Evolutionary conservation across 129 eudicot species (phyloP), one percentile per base, ranked within the genome.

Genomic region (Smallanthus sonchifolius): DNA sequence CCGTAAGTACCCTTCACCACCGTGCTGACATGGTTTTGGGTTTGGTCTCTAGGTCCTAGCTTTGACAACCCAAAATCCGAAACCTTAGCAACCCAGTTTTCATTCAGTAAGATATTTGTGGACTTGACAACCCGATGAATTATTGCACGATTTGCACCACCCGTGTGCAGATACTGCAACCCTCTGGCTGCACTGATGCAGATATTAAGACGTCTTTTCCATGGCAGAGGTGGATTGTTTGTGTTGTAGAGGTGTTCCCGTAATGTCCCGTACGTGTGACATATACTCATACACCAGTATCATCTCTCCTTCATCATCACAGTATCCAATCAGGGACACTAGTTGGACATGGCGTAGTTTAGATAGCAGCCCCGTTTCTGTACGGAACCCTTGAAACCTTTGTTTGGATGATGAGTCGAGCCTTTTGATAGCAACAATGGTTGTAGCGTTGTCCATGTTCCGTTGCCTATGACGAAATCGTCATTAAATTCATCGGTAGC

Each of bases 51-150:
- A 1, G 35, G 73, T n/a, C 89, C 87, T 2, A 84, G 79, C 49
- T 84, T 89, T 13, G 91, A 86, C 6, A 88, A 83, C 24, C 95
- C 95, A 17, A 88, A 88, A 80, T 88, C 95, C 35, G 87, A 86
- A 34, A 88, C 87, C 43, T 88, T 89, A n/a, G 94, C 86, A 4
- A 85, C 82, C 84, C 87, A 54, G 4, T 54, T 54, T 13, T 19
- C 61, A 54, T 24, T 1, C 1, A 24, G 30, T 24, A 24, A 24
- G 30, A 24, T 24, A 24, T 24, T 24, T 24, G 30, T 24, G 30
- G 85, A 79, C 45, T 88, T 88, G 49, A 89, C 83, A 57, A 84
- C 91, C 3, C 89, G 59, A 17, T 89, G 91, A 54, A 89, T 89
- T 81, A 89, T 86, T 0, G 78, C 80, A 48, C 82, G 70, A 62